A percentile compares a stretch with the other conserved stretches of the same genome.
These are phyloP conservation scores for Nakataea oryzae DNA, from an alignment of 2,329 filamentous ascomycete species.

Conservation along the genomic window DNA sequence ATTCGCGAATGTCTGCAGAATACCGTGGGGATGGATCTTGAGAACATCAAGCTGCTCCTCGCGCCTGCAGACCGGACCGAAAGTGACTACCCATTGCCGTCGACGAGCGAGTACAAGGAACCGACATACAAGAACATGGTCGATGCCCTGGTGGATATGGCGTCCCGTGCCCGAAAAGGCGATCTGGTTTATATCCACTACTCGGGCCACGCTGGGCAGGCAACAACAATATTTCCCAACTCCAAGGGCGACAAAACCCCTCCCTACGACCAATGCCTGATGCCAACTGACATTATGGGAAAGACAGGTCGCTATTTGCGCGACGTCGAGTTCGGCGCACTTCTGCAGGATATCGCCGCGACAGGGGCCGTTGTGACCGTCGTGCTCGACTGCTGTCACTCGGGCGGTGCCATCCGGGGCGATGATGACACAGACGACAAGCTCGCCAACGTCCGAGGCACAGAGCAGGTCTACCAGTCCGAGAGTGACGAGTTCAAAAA, in stretches of 20 bases:
- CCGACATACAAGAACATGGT: not conserved
- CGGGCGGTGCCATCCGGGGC: not conserved
- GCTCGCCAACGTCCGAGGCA: not conserved
- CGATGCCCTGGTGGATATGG: not conserved
- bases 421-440: not conserved
- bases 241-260: not conserved
- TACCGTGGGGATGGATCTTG: not conserved
- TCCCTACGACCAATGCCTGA: not conserved
- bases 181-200: not conserved
- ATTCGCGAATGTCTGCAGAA: not conserved
- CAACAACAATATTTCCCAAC: not conserved
- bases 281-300: not conserved
- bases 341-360: not conserved
- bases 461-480: not conserved
- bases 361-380: not conserved
- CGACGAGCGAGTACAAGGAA: not conserved
- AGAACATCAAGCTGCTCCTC: not conserved
- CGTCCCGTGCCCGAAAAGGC: not conserved
- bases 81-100: not conserved
- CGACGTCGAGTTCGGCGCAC: not conserved
- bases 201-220: not conserved
- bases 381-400: not conserved
- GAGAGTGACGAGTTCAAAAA: not conserved
- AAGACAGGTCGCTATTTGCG: not conserved
- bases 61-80: not conserved